Conservation (phyloP, 228 moss, liverwort and hornwort species). For the Sphagnum fallax region DNA sequence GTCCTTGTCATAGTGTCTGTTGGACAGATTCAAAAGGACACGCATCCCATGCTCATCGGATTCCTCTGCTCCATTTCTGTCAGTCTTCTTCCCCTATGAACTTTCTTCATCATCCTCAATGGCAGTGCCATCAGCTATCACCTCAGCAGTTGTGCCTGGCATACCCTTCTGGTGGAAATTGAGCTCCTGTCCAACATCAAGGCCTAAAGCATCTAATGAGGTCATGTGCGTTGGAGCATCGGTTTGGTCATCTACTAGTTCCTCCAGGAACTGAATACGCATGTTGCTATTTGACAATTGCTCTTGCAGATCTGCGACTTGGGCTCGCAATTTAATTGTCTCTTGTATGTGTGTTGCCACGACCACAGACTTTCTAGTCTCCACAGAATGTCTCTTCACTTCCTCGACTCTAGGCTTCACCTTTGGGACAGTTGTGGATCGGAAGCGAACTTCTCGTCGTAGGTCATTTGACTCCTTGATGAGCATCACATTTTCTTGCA, state of each 20-base stretch:
- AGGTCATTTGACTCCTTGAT: constrained; percentile 51
- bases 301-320: constrained; percentile 25
- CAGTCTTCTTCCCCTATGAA: too few relatives aligned
- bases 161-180: too few relatives aligned
- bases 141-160: too few relatives aligned
- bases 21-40: too few relatives aligned
- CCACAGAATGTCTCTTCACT: constrained; percentile 4
- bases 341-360: not conserved
- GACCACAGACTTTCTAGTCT: constrained; percentile 1
- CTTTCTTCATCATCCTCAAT: too few relatives aligned
- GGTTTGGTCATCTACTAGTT: not conserved
- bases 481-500: constrained; percentile 69
- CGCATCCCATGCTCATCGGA: too few relatives aligned
- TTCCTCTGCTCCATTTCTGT: too few relatives aligned
- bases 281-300: not conserved
- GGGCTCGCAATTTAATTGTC: constrained; percentile 5
- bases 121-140: too few relatives aligned
- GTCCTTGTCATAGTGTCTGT: too few relatives aligned
- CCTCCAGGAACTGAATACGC: constrained; percentile 2
- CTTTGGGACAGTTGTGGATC: not conserved
- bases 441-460: constrained; percentile 30
- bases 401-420: not conserved
- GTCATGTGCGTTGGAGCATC: not conserved
- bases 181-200: too few relatives aligned
- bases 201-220: too few relatives aligned